phyloP scores from a whole-genome alignment of 169 alveolate genomes.

The Eimeria necatrix region DNA sequence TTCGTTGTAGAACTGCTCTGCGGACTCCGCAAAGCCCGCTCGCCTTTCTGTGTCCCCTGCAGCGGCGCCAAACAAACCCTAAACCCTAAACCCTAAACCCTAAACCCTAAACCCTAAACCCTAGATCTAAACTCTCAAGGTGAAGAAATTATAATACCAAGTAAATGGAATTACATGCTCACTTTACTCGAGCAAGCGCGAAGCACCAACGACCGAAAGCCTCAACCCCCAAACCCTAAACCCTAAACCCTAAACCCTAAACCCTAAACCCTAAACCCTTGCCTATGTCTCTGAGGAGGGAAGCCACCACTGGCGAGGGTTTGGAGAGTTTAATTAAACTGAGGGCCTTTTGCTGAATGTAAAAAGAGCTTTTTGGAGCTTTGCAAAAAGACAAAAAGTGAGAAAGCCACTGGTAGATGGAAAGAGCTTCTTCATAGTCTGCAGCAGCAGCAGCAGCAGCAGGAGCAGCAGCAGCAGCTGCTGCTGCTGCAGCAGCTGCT shows the following conservation, averaged over 20 bases:
- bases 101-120: too few relatives aligned
- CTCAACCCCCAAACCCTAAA: too few relatives aligned
- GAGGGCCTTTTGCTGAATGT: background rate
- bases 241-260: background rate
- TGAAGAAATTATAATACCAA: background rate
- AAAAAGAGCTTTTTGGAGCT: background rate
- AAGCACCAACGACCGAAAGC: too few relatives aligned
- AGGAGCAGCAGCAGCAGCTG: background rate
- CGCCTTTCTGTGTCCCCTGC: background rate
- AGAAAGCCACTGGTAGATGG: background rate
- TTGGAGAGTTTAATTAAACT: background rate
- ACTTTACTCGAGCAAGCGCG: too few relatives aligned
- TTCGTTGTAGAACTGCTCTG: background rate
- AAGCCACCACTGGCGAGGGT: background rate
- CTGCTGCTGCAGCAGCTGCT: slow-evolving; percentile 2
- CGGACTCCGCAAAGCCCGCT: background rate
- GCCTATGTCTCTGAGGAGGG: background rate
- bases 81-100: background rate
- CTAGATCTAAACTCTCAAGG: background rate
- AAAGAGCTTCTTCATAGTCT: background rate
- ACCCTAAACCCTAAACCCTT: background rate
- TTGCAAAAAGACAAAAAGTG: background rate
- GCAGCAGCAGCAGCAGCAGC: slow-evolving; percentile 7
- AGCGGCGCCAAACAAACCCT: background rate
- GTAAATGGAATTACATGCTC: background rate